These are phyloP conservation scores for Citrus trifoliata DNA, from an alignment of 345 rosid species.

Conservation along the genomic window DNA sequence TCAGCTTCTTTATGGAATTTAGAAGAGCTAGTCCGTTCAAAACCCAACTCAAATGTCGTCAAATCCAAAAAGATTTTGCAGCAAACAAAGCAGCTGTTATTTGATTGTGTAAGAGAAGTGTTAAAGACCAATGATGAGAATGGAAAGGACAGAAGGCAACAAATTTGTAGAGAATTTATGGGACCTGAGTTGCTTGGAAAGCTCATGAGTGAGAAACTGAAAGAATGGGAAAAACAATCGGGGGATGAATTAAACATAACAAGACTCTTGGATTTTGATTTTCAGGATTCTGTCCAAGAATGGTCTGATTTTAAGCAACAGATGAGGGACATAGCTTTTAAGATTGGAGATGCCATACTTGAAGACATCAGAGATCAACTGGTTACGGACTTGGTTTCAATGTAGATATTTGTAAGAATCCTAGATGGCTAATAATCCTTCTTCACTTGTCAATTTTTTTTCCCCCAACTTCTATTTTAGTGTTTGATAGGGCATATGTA, in stretches of 20 bases:
- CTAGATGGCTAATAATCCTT: not conserved
- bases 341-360: constrained; percentile 40
- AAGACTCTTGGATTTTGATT: constrained; percentile 22
- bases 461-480: not conserved
- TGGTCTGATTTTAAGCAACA: constrained; percentile 28
- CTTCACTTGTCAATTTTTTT: not conserved
- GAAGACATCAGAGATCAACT: constrained; percentile 33
- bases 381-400: constrained; percentile 22
- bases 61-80: constrained; percentile 33
- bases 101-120: constrained; percentile 46
- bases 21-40: constrained; percentile 20
- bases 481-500: not conserved
- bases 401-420: not conserved
- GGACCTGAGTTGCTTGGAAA: constrained; percentile 30
- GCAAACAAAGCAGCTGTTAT: constrained; percentile 45
- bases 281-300: constrained; percentile 26
- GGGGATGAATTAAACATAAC: constrained; percentile 22
- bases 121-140: constrained; percentile 20
- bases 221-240: constrained; percentile 26
- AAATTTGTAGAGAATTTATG: not conserved
- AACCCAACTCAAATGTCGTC: constrained; percentile 3
- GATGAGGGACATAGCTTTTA: constrained; percentile 21
- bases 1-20: constrained; percentile 40
- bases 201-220: constrained; percentile 28
- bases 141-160: constrained; percentile 14